phyloP scores from a whole-genome alignment of 2,329 filamentous ascomycete species.

The Sarocladium strictum region DNA sequence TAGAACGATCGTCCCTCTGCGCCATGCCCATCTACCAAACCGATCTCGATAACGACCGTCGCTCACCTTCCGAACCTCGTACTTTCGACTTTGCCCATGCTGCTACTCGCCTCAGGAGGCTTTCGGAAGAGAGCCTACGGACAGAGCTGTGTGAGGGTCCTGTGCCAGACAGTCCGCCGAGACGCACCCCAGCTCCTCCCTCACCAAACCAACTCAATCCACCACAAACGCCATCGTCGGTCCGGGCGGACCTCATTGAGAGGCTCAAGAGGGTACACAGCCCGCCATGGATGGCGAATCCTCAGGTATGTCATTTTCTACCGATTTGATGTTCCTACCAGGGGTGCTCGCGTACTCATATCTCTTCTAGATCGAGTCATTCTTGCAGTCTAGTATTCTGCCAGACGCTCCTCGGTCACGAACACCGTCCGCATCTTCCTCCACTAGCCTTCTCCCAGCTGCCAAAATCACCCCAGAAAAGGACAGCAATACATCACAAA shows the following conservation, averaged over 20 bases:
- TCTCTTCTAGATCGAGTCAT: constrained; percentile 30
- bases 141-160: constrained; percentile 57
- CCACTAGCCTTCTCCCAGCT: constrained; percentile 37
- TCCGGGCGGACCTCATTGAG: constrained; percentile 76
- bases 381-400: constrained; percentile 19
- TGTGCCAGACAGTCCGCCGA: constrained; percentile 34
- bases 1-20: constrained; percentile 9
- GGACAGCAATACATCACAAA: constrained; percentile 19
- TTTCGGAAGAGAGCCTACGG: constrained; percentile 55
- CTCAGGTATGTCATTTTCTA: constrained; percentile 42
- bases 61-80: constrained; percentile 17
- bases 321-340: background rate
- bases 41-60: constrained; percentile 34
- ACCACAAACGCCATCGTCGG: constrained; percentile 39
- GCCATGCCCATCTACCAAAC: constrained; percentile 55
- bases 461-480: constrained; percentile 44
- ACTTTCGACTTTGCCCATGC: constrained; percentile 10
- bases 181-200: constrained; percentile 13
- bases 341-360: background rate
- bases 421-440: constrained; percentile 25
- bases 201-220: constrained; percentile 14
- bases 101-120: constrained; percentile 20
- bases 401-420: constrained; percentile 11
- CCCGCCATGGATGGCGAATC: constrained; percentile 65
- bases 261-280: constrained; percentile 74